These are phyloP conservation scores for Rhodotorula sp. DNA, from an alignment of 1,284 basidiomycete genomes.

Conservation along the genomic window DNA sequence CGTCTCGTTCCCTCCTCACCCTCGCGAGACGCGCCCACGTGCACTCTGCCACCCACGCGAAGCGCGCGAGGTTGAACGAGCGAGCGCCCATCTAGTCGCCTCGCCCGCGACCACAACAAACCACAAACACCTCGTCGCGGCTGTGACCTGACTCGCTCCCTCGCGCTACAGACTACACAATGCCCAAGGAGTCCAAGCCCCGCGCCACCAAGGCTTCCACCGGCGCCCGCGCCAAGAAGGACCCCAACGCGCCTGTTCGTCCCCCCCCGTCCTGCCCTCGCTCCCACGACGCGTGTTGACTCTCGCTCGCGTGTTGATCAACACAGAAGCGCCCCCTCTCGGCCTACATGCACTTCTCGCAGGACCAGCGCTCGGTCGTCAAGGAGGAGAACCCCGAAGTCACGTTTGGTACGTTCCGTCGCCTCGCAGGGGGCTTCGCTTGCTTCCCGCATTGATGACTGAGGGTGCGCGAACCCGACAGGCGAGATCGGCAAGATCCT, in stretches of 20 bases:
- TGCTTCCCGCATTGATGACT: background rate
- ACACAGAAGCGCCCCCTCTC: conserved; percentile 75
- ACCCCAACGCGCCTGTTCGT: conserved; percentile 66
- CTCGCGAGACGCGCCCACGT: no score
- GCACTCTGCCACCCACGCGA: background rate
- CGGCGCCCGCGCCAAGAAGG: conserved; percentile 62
- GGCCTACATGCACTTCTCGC: conserved; percentile 98
- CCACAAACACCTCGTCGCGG: background rate
- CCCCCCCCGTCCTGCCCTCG: background rate
- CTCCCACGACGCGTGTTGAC: no score
- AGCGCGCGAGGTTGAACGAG: background rate
- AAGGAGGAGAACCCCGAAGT: conserved; percentile 94
- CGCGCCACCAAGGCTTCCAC: conserved; percentile 56
- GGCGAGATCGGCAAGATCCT: conserved; percentile 82
- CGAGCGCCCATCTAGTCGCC: no score
- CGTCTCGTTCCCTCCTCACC: background rate
- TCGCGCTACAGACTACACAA: conserved; percentile 46
- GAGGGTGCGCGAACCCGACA: conserved; percentile 42
- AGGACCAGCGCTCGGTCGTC: conserved; percentile 91
- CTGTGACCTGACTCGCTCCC: background rate
- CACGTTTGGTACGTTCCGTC: conserved; percentile 68
- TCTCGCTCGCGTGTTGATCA: no score
- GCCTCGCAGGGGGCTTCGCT: conserved; percentile 23
- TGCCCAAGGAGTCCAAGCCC: conserved; percentile 69
- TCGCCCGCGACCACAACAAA: no score